A percentile compares a stretch with the other conserved stretches of the same genome.
phyloP scores from a whole-genome alignment of 2,329 filamentous ascomycete genomes.

The Hirsutella minnesotensis region DNA sequence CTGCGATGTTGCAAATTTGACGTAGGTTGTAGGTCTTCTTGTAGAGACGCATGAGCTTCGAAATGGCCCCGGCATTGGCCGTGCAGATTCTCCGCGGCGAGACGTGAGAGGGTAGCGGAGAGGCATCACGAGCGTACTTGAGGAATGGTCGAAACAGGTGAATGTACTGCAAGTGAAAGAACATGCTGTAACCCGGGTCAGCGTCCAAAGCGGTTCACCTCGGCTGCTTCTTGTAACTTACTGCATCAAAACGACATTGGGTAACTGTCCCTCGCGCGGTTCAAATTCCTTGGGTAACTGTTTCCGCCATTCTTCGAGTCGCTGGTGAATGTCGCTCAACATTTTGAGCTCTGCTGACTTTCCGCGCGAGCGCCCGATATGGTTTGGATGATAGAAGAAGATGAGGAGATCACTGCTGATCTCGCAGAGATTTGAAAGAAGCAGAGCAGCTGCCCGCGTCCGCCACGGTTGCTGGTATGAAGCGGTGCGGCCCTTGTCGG shows the following conservation, averaged over 20 bases:
- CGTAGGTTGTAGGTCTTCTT: constrained; percentile 83
- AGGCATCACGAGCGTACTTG: constrained; percentile 72
- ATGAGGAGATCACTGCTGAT: constrained; percentile 85
- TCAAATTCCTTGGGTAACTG: constrained; percentile 78
- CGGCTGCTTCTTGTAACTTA: no score
- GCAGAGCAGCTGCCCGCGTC: constrained; percentile 69
- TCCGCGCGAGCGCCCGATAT: constrained; percentile 50
- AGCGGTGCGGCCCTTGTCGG: constrained; percentile 66
- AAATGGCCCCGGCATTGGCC: constrained; percentile 78
- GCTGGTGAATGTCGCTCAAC: constrained; percentile 79
- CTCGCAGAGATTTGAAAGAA: constrained; percentile 75
- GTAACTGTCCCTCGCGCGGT: constrained; percentile 76
- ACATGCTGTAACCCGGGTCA: constrained; percentile 57
- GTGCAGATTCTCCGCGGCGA: constrained; percentile 87
- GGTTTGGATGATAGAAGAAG: constrained; percentile 80
- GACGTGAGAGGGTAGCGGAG: constrained; percentile 74
- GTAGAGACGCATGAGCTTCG: constrained; percentile 87
- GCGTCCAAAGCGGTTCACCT: no score
- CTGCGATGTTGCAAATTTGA: constrained; percentile 91
- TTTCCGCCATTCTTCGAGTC: constrained; percentile 80
- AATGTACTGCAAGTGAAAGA: constrained; percentile 90
- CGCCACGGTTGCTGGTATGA: constrained; percentile 67
- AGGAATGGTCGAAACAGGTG: constrained; percentile 92
- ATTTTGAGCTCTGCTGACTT: constrained; percentile 84
- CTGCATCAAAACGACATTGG: constrained; percentile 72